Evolutionary conservation across 768 basidiomycete species (phyloP).

Genomic region (Sporobolomyces pararoseus): DNA sequence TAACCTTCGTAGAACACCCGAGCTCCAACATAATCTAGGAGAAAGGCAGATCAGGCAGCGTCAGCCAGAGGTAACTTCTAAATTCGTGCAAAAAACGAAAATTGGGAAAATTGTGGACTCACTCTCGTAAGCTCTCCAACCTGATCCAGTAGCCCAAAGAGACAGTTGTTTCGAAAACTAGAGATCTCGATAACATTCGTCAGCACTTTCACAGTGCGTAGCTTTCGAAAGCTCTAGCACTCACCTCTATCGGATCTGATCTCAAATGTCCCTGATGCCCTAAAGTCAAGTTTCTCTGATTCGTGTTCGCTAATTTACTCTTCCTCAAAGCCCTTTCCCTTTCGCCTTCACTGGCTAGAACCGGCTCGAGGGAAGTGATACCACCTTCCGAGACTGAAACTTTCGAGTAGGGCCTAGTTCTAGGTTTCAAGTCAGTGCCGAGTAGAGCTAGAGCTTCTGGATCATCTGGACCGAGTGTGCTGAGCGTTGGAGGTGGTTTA

Average conservation of each 20-base stretch:
- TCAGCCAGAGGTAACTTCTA: too few relatives aligned
- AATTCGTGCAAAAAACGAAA: too few relatives aligned
- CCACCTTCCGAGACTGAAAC: constrained; percentile 14
- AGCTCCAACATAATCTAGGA: constrained; percentile 32
- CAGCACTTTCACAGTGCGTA: too few relatives aligned
- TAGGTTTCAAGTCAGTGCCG: constrained; percentile 17
- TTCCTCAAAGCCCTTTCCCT: background rate
- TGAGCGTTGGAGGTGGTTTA: background rate
- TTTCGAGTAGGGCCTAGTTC: background rate
- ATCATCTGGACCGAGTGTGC: constrained; percentile 28
- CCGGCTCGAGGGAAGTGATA: constrained; percentile 24
- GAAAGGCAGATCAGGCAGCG: background rate
- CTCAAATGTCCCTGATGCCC: constrained; percentile 14
- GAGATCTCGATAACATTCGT: background rate
- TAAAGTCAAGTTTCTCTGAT: constrained; percentile 28
- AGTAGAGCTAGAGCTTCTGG: constrained; percentile 22
- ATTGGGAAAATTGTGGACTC: background rate
- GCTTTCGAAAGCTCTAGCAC: background rate
- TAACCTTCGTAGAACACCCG: constrained; percentile 38
- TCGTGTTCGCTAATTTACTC: background rate
- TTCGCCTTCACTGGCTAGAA: background rate
- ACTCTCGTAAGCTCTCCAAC: constrained; percentile 35
- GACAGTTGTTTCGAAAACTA: constrained; percentile 40
- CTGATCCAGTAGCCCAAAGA: constrained; percentile 30
- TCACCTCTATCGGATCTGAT: constrained; percentile 28